phyloP scores from a whole-genome alignment of 495 filamentous ascomycete species.

The Ascobolus immersus region DNA sequence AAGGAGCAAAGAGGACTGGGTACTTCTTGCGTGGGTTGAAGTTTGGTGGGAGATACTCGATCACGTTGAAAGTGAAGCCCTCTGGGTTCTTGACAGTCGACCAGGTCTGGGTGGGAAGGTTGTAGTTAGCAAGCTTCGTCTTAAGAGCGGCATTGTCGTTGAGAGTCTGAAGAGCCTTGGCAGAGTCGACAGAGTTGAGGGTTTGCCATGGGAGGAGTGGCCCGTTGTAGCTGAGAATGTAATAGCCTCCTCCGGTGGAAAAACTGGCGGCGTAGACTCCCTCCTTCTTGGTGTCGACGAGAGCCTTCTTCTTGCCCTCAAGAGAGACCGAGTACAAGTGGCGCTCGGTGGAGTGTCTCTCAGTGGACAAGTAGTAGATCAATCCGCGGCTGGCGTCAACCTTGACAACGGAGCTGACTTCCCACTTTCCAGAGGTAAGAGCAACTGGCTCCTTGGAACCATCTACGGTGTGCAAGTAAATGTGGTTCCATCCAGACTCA shows the following conservation, averaged over 20 bases:
- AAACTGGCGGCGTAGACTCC: slow-evolving; percentile 30
- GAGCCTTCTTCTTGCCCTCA: slow-evolving; percentile 21
- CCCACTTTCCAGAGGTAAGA: slow-evolving; percentile 30
- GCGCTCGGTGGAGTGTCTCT: slow-evolving; percentile 27
- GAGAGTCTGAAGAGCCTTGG: slow-evolving; percentile 23
- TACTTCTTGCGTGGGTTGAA: slow-evolving; percentile 29
- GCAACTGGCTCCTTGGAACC: slow-evolving; percentile 20
- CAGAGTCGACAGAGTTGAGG: slow-evolving; percentile 24
- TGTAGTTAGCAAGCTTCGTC: slow-evolving; percentile 22
- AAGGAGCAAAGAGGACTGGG: slow-evolving; percentile 28
- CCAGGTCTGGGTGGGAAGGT: slow-evolving; percentile 25
- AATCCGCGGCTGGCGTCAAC: slow-evolving; percentile 24
- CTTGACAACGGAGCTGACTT: slow-evolving; percentile 25
- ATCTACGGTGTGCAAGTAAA: slow-evolving; percentile 28
- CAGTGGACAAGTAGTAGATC: slow-evolving; percentile 30
- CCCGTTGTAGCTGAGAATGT: slow-evolving; percentile 29
- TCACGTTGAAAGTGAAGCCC: slow-evolving; percentile 24
- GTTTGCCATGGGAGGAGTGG: slow-evolving; percentile 32
- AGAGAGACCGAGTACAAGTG: slow-evolving; percentile 30
- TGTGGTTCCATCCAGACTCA: slow-evolving; percentile 27
- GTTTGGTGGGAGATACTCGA: slow-evolving; percentile 24
- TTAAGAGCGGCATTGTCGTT: slow-evolving; percentile 25
- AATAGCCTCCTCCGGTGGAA: slow-evolving; percentile 26
- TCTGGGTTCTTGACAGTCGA: slow-evolving; percentile 23
- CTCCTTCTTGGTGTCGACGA: slow-evolving; percentile 24